phyloP scores from a whole-genome alignment of 2,329 filamentous ascomycete species.

The Cladosporium halotolerans region DNA sequence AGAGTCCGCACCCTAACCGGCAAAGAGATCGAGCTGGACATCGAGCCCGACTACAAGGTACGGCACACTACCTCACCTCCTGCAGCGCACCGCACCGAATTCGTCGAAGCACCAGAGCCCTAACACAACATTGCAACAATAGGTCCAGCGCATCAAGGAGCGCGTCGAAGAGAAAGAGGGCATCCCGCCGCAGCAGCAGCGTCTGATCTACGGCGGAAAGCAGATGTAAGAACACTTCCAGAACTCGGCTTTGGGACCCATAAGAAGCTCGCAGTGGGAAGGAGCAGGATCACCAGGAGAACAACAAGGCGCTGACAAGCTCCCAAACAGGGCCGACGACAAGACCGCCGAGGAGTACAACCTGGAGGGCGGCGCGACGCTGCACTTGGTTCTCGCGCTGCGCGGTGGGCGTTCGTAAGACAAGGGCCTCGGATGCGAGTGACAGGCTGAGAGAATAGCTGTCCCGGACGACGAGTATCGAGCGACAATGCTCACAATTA shows the following conservation, averaged over 20 bases:
- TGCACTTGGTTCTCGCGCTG: conserved; percentile 92
- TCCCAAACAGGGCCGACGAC: conserved; percentile 72
- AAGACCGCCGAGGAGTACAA: conserved; percentile 87
- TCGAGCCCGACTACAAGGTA: conserved; percentile 91
- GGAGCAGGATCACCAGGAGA: background rate
- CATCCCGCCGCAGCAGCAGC: conserved; percentile 93
- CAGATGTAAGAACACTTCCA: conserved; percentile 63
- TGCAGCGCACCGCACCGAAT: too few relatives aligned
- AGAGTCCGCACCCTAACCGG: conserved; percentile 97
- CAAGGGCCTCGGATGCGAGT: too few relatives aligned
- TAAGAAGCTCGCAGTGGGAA: background rate
- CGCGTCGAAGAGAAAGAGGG: conserved; percentile 99
- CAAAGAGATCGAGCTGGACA: conserved; percentile 98
- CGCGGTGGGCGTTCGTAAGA: conserved; percentile 71
- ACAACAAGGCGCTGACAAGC: background rate
- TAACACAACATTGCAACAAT: background rate
- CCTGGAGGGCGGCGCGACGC: conserved; percentile 83
- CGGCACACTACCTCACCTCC: conserved; percentile 13
- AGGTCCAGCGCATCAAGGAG: conserved; percentile 97
- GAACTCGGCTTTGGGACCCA: background rate
- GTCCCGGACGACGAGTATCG: too few relatives aligned
- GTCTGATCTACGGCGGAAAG: conserved; percentile 93
- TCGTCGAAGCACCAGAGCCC: background rate
- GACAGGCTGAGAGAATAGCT: too few relatives aligned
- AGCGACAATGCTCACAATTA: too few relatives aligned